Conservation (phyloP, 2,329 filamentous ascomycete species). For the Celoporthe dispersa region DNA sequence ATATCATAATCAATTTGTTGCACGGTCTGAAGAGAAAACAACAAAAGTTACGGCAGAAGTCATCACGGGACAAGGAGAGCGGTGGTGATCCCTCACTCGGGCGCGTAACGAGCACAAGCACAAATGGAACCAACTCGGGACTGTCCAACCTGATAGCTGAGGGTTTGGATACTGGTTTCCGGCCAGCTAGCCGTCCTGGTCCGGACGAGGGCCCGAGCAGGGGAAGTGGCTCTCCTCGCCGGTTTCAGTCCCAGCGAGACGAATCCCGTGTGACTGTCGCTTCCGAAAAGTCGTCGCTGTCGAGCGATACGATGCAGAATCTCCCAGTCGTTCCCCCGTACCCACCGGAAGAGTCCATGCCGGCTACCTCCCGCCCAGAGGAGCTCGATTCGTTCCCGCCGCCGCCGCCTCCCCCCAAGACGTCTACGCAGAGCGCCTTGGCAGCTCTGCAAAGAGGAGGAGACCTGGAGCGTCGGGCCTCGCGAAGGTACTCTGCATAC, state of each 20-base stretch:
- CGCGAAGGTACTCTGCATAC: constrained; percentile 91
- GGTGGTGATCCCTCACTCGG: constrained; percentile 36
- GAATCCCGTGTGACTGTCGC: constrained; percentile 54
- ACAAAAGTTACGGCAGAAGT: constrained; percentile 75
- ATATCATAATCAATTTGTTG: constrained; percentile 97
- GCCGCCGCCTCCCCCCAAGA: constrained; percentile 78
- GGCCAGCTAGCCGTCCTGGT: constrained; percentile 41
- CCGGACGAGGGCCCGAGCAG: constrained; percentile 39
- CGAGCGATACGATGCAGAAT: constrained; percentile 77
- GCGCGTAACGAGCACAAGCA: constrained; percentile 63
- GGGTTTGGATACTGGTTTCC: constrained; percentile 56
- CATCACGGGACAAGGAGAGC: constrained; percentile 60
- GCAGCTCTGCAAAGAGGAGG: constrained; percentile 90
- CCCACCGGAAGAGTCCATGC: constrained; percentile 60
- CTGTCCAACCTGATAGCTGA: constrained; percentile 65
- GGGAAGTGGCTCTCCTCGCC: constrained; percentile 52
- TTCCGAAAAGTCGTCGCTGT: constrained; percentile 69
- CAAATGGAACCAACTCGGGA: constrained; percentile 60
- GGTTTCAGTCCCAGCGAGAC: constrained; percentile 53
- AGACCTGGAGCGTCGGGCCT: constrained; percentile 89
- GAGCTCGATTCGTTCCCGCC: constrained; percentile 69
- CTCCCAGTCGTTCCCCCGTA: constrained; percentile 77
- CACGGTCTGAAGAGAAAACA: constrained; percentile 98
- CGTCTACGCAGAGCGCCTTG: constrained; percentile 86
- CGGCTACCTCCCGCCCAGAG: constrained; percentile 42